Conservation (phyloP, 495 filamentous ascomycete species). For the Xylaria flabelliformis region DNA sequence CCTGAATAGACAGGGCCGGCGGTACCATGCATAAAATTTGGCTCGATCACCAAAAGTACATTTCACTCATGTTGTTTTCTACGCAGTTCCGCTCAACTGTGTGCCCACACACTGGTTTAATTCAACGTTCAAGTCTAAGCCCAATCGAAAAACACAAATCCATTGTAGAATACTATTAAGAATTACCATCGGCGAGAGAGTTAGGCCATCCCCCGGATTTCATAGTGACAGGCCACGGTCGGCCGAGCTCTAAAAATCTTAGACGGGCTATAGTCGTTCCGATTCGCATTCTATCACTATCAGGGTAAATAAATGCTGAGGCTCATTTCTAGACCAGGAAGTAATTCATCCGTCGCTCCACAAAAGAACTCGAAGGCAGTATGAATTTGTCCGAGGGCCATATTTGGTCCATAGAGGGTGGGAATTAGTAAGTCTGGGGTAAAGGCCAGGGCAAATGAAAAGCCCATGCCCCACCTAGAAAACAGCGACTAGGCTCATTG, state of each 20-base stretch:
- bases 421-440: conserved; percentile 11
- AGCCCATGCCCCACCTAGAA: too few relatives aligned
- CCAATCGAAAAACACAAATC: background rate
- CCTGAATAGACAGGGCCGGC: too few relatives aligned
- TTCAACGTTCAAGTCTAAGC: background rate
- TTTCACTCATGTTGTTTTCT: background rate
- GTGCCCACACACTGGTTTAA: background rate
- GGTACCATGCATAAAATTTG: background rate
- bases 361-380: background rate
- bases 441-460: too few relatives aligned
- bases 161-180: background rate
- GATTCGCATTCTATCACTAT: background rate
- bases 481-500: too few relatives aligned
- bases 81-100: background rate
- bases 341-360: conserved; percentile 9
- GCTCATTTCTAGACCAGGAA: background rate
- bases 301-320: background rate
- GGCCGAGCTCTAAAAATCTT: background rate
- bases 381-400: background rate
- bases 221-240: background rate
- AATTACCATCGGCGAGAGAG: background rate
- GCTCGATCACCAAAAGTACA: background rate
- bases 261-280: background rate
- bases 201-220: background rate
- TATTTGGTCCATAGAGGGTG: background rate